These are phyloP conservation scores for Phytophthora kernoviae DNA, from an alignment of 352 stramenopile species.

Conservation along the genomic window DNA sequence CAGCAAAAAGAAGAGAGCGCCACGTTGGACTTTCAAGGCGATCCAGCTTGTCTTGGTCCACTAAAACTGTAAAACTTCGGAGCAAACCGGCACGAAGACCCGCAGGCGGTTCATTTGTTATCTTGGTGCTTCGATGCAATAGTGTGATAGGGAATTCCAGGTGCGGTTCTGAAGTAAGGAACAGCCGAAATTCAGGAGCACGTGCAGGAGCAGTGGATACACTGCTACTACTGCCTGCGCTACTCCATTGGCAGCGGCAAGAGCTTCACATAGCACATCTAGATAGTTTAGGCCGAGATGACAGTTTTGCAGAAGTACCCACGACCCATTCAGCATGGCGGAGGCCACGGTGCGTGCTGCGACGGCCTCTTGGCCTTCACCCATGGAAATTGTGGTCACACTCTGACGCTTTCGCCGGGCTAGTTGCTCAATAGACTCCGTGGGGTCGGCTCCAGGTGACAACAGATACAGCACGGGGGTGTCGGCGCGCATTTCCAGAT, in stretches of 20 bases:
- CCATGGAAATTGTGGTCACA: constrained; percentile 78
- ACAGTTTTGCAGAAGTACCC: constrained; percentile 85
- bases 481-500: constrained; percentile 67
- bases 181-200: constrained; percentile 67
- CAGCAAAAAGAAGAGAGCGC: constrained; percentile 66
- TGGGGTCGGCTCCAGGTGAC: constrained; percentile 73
- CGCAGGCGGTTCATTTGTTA: constrained; percentile 79
- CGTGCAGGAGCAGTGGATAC: constrained; percentile 4
- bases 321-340: constrained; percentile 76
- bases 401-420: constrained; percentile 71
- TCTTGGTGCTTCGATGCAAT: constrained; percentile 69
- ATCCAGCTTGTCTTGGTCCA: constrained; percentile 84
- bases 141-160: constrained; percentile 65
- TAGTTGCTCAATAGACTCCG: constrained; percentile 73
- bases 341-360: constrained; percentile 56
- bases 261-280: constrained; percentile 59
- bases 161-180: constrained; percentile 76
- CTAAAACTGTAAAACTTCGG: constrained; percentile 71
- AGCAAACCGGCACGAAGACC: constrained; percentile 74
- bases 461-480: constrained; percentile 75
- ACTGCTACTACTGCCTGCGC: constrained; percentile 6
- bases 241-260: constrained; percentile 31
- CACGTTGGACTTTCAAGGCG: constrained; percentile 67
- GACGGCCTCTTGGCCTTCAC: constrained; percentile 73
- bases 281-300: constrained; percentile 75